Base-by-base conservation (phyloP, 2,329 filamentous ascomycete genomes). In the Xylaria hypoxylon region DNA sequence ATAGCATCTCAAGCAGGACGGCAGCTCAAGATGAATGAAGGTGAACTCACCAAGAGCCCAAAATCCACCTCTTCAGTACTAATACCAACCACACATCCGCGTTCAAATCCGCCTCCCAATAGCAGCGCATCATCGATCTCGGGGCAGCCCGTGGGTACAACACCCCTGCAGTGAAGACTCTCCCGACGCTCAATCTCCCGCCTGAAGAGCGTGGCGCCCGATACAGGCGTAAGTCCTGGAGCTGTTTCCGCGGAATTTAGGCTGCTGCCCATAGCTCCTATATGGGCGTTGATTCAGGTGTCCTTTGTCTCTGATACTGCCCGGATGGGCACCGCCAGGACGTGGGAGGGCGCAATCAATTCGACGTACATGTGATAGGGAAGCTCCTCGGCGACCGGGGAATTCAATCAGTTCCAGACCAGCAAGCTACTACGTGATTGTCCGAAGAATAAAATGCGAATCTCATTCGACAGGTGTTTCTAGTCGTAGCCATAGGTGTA, bases 21-120 rank as follows among this genome's bases (percentile, higher is more conserved):
- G 13, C 13, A 47, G 42, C 45, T 57, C 19, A 50, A 53, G 31
- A 60, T 17, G 31, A 47, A 60, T 52, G 38, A 52, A 57, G 47
- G 22, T 55, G 38, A 61, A 74, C 81, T 75, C 62, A 87, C 84
- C 75, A 80, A 67, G 28, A 86, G 65, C 0, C 82, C 85, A 64
- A 86, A 74, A n/a, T 79, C 79, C 45, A 82, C 83, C 22, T 84
- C 82, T 74, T 87, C 85, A 0, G 83, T 78, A 62, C 86, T 89
- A 61, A 88, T 60, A 0, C 86, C 87, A 1, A 87, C 82, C 0
- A 89, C 80, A 22, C 76, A 77, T 0, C 85, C 86, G n/a, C 83
- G 75, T 74, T 84, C 81, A 11, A 87, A 77, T 0, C 85, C 85
- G 31, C 72, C 75, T 2, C 78, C 79, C 5, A 81, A 62, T 5